A percentile compares a stretch with the other conserved stretches of the same genome.
These are phyloP conservation scores for Brassica napus DNA, from an alignment of 345 rosid species.

Conservation along the genomic window Da-Ae NC_063442.1:44885501-44886000, in stretches of 20 bases:
- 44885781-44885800: slow-evolving; percentile 53
- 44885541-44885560: neutral
- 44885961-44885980: slow-evolving; percentile 71
- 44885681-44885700: slow-evolving; percentile 78
- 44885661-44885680: slow-evolving; percentile 92
- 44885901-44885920: neutral
- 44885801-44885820: slow-evolving; percentile 59
- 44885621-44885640: slow-evolving; percentile 71
- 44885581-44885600: neutral
- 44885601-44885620: slow-evolving; percentile 47
- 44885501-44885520: slow-evolving; percentile 70
- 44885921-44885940: neutral
- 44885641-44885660: slow-evolving; percentile 70
- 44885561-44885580: neutral
- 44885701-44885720: slow-evolving; percentile 66
- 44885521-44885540: slow-evolving; percentile 44
- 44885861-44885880: neutral
- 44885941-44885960: slow-evolving; percentile 44
- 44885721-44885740: slow-evolving; percentile 65
- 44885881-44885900: neutral
- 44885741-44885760: slow-evolving; percentile 78
- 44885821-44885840: slow-evolving; percentile 92
- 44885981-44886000: slow-evolving; percentile 95
- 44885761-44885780: slow-evolving; percentile 60
- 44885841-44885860: slow-evolving; percentile 70